Evolutionary conservation across 345 rosid species (phyloP).

Genomic region (Carallia brachiata): DNA sequence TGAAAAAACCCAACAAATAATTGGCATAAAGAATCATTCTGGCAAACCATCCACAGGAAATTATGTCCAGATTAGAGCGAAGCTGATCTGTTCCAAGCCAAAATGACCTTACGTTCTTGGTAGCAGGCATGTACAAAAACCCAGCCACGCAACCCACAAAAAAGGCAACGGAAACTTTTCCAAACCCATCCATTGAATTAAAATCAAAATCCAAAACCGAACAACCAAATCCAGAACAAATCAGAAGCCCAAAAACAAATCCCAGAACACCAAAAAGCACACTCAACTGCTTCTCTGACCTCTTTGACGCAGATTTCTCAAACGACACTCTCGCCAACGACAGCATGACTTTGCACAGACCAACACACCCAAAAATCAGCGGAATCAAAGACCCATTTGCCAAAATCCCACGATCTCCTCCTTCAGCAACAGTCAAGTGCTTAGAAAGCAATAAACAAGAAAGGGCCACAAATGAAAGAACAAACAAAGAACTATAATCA

Average conservation of each 20-base stretch:
- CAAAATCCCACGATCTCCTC: slow-evolving; percentile 37
- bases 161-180: slow-evolving; percentile 41
- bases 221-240: slow-evolving; percentile 44
- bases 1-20: slow-evolving; percentile 41
- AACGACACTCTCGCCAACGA: slow-evolving; percentile 54
- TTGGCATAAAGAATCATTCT: slow-evolving; percentile 56
- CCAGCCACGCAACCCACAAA: slow-evolving; percentile 66
- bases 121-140: slow-evolving; percentile 66
- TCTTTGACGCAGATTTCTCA: slow-evolving; percentile 87
- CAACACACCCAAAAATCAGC: slow-evolving; percentile 42
- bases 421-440: slow-evolving; percentile 29
- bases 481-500: slow-evolving; percentile 51
- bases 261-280: slow-evolving; percentile 54
- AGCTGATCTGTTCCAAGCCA: slow-evolving; percentile 96
- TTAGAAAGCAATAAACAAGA: slow-evolving; percentile 52
- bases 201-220: slow-evolving; percentile 62
- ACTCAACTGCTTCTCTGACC: slow-evolving; percentile 68
- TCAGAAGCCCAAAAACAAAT: slow-evolving; percentile 48
- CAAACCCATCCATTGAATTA: slow-evolving; percentile 50
- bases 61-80: slow-evolving; percentile 53
- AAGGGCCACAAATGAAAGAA: slow-evolving; percentile 38
- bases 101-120: slow-evolving; percentile 72
- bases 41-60: slow-evolving; percentile 80
- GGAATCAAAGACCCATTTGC: slow-evolving; percentile 61
- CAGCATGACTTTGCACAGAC: slow-evolving; percentile 44